Percentiles rank a stretch among this genome's conserved stretches.
Conservation (phyloP, 2,329 filamentous ascomycete species). For the Pestalotiopsis sp. region DNA sequence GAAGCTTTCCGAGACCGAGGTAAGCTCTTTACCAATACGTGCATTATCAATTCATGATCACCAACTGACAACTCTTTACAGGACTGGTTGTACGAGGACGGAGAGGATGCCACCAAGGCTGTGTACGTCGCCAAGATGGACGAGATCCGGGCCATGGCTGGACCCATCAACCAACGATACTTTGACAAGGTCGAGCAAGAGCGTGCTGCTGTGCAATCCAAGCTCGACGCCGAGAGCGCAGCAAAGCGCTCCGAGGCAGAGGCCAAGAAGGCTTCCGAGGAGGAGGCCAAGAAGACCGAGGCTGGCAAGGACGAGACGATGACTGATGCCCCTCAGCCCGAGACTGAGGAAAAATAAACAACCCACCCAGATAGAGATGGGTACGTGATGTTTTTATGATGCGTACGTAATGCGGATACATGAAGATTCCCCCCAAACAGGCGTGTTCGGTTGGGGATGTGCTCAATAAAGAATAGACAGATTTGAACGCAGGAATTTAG, state of each 20-base stretch:
- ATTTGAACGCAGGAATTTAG: constrained; percentile 12
- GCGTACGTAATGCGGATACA: constrained; percentile 11
- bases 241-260: constrained; percentile 70
- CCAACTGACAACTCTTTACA: constrained; percentile 37
- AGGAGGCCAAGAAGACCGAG: constrained; percentile 54
- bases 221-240: constrained; percentile 75
- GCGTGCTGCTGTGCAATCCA: constrained; percentile 76
- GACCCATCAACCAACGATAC: constrained; percentile 90
- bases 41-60: background rate
- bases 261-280: constrained; percentile 68
- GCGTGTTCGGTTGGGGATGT: constrained; percentile 12
- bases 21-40: constrained; percentile 49
- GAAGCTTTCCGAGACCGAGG: constrained; percentile 85
- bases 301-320: constrained; percentile 62
- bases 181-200: constrained; percentile 93
- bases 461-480: constrained; percentile 17
- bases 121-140: constrained; percentile 95
- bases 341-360: constrained; percentile 41
- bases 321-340: constrained; percentile 59
- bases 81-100: constrained; percentile 99
- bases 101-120: constrained; percentile 91
- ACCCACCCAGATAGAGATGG: background rate
- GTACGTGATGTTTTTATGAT: constrained; percentile 4
- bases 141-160: constrained; percentile 87
- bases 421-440: constrained; percentile 10